A percentile compares a stretch with the other conserved stretches of the same genome.
These are phyloP conservation scores for Arxiozyma bovina DNA, from an alignment of 1,139 yeast genomes.

Conservation along the genomic window DNA sequence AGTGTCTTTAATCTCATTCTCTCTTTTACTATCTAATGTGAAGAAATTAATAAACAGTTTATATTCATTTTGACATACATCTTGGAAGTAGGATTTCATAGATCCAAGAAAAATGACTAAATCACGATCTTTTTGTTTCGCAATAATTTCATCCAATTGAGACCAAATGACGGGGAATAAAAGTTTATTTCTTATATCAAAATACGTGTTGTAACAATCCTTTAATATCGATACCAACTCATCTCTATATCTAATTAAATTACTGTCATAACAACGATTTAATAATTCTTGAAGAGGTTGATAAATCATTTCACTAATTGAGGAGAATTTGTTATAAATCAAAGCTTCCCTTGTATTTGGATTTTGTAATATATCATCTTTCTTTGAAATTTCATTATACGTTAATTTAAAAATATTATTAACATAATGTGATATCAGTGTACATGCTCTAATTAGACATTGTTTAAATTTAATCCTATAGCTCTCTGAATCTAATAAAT, in stretches of 20 bases:
- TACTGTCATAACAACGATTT: constrained; percentile 34
- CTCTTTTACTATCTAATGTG: constrained; percentile 18
- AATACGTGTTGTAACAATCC: constrained; percentile 60
- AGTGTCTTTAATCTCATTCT: constrained; percentile 11
- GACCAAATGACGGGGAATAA: constrained; percentile 38
- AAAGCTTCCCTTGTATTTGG: constrained; percentile 45
- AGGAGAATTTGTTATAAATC: constrained; percentile 53
- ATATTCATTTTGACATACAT: constrained; percentile 53
- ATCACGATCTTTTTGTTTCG: constrained; percentile 21
- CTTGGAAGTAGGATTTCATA: constrained; percentile 48
- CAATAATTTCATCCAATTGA: constrained; percentile 30
- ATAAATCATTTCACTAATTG: constrained; percentile 37
- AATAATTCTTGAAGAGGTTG: constrained; percentile 45
- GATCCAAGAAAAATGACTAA: constrained; percentile 53
- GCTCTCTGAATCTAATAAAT: constrained; percentile 60
- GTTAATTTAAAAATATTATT: constrained; percentile 45
- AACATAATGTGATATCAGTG: constrained; percentile 63
- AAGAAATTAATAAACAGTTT: constrained; percentile 50
- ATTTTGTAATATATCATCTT: constrained; percentile 9
- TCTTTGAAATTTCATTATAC: constrained; percentile 37
- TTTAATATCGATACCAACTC: constrained; percentile 44
- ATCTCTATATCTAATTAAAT: constrained; percentile 45
- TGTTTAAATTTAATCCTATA: constrained; percentile 71
- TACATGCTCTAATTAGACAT: constrained; percentile 74
- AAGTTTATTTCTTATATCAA: constrained; percentile 44